Percentiles rank a stretch among this genome's conserved stretches.
phyloP scores from a whole-genome alignment of 1,139 yeast species.

The Yamadazyma atlantica region DNA sequence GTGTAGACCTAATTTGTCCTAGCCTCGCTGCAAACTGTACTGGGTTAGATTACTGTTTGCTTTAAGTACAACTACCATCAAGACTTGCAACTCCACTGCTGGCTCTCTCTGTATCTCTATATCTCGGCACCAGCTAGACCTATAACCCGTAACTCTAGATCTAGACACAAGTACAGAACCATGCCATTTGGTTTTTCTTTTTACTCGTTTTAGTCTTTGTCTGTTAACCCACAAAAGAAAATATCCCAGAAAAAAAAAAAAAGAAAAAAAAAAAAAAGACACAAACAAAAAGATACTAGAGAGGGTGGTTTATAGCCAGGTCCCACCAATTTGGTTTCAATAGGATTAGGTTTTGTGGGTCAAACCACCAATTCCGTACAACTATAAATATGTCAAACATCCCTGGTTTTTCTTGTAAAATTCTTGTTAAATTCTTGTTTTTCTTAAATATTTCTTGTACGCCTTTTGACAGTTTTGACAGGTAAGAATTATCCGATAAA shows the following conservation, averaged over 20 bases:
- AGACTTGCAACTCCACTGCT: too few species aligned
- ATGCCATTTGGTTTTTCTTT: too few species aligned
- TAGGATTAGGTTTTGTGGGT: background rate
- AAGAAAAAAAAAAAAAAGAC: background rate
- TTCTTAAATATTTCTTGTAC: constrained; percentile 1
- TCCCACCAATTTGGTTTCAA: too few species aligned
- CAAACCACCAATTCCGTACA: background rate
- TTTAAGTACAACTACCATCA: too few species aligned
- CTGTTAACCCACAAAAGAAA: background rate
- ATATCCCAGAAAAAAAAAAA: constrained; percentile 1
- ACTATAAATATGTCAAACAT: constrained; percentile 2
- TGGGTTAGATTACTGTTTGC: too few species aligned
- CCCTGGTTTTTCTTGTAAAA: constrained; percentile 4
- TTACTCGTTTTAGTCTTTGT: background rate
- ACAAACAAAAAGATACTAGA: background rate
- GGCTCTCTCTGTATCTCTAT: too few species aligned
- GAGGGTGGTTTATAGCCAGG: background rate
- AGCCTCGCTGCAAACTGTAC: too few species aligned
- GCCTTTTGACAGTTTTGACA: constrained; percentile 1
- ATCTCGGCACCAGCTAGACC: too few species aligned
- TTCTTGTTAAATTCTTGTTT: constrained; percentile 4
- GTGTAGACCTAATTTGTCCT: too few species aligned
- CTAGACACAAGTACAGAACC: too few species aligned
- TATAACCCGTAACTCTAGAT: too few species aligned
- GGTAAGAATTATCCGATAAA: background rate